These are phyloP conservation scores for Detonula confervacea DNA, from an alignment of 352 stramenopile genomes.

Conservation along the genomic window DNA sequence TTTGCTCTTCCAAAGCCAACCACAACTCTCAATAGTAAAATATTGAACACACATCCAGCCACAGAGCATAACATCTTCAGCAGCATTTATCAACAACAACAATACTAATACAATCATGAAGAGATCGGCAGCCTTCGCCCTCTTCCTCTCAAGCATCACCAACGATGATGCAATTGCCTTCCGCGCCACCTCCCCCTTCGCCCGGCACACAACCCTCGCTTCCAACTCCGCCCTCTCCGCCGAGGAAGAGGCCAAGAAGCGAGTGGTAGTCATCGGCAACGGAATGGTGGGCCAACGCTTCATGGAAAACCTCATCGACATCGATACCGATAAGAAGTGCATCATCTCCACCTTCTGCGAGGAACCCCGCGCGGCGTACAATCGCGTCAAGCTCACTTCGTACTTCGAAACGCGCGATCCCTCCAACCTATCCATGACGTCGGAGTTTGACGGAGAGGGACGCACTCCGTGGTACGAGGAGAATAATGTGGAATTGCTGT, in stretches of 20 bases:
- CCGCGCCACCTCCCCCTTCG: constrained; percentile 2
- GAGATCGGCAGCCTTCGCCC: constrained; percentile 10
- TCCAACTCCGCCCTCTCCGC: not conserved
- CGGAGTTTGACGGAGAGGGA: constrained; percentile 73
- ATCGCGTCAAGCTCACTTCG: constrained; percentile 91
- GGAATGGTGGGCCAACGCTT: constrained; percentile 92
- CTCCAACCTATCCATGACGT: constrained; percentile 88
- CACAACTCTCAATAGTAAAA: no score
- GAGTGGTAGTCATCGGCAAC: constrained; percentile 90
- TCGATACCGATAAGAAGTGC: constrained; percentile 81
- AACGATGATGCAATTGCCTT: constrained; percentile 16
- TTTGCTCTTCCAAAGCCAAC: no score
- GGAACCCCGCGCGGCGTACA: constrained; percentile 90
- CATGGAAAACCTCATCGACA: constrained; percentile 87
- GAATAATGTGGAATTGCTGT: constrained; percentile 85
- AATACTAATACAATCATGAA: constrained; percentile 5
- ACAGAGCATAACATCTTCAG: no score
- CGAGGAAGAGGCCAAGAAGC: constrained; percentile 69
- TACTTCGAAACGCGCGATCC: constrained; percentile 92
- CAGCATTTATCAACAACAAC: no score
- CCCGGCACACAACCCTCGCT: not conserved
- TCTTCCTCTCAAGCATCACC: constrained; percentile 16
- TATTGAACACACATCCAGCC: no score
- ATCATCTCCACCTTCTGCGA: constrained; percentile 91
- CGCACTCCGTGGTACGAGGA: constrained; percentile 89